Base-by-base conservation (phyloP, 2,329 filamentous ascomycete genomes). In the Lojkania enalia region DNA sequence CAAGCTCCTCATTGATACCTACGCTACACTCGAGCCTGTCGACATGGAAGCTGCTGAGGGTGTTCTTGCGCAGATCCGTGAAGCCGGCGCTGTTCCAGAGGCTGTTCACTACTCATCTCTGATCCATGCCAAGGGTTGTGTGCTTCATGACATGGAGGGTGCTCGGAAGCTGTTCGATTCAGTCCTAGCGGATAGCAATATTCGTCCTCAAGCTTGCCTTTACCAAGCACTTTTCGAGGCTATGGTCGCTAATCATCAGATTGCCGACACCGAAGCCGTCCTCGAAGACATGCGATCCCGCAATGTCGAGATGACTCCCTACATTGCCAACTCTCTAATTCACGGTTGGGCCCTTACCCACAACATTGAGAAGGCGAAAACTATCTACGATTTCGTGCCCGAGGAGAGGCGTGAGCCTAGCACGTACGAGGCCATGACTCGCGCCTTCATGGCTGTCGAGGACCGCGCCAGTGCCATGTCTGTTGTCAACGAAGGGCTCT, bases 351-450 rank as follows among this genome's bases (percentile, higher is more conserved):
- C 92, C 16, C 81, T 86, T 12, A 87, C 88, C 67, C 86, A 87
- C 71, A 81, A 95, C 52, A 87, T 97, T 33, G 72, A 75, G 48
- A 91, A 90, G 71, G 88, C 90, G 14, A 83, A 85, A 63, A 74
- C 80, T 18, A 84, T 96, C 50, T 99, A 95, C 66, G 80, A 87
- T 47, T 78, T 81, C n/a, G 85, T 99, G 3, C 82, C 85, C 6
- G 80, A 83, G 20, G 81, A 84, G 42, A 90, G 86, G 74, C 85
- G 94, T 45, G 94, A 99, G 75, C 94, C 94, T 3, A 96, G 90
- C 76, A 99, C 94, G 3, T 99, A 99, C 70, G 94, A 99, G 74
- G 91, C 92, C 30, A 99, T 99, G 94, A 96, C 91, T 4, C 82
- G 94, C 35, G 94, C 94, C 1, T 96, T 86, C 72, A 82, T 99